These are phyloP conservation scores for Clarireedia homoeocarpa DNA, from an alignment of 2,329 filamentous ascomycete species.

Conservation along the genomic window DNA sequence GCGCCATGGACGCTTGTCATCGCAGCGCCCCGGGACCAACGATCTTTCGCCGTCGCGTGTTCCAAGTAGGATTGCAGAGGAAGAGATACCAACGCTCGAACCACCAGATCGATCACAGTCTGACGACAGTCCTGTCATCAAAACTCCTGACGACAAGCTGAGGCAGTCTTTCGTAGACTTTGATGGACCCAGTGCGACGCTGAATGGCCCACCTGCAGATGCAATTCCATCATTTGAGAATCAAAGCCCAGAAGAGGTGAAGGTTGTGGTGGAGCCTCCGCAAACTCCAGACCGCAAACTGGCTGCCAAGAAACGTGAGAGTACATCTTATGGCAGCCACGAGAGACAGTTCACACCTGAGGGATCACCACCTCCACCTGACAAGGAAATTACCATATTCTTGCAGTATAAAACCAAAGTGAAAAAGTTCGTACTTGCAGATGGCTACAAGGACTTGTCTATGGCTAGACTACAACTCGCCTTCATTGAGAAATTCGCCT, in stretches of 20 bases:
- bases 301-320: slow-evolving; percentile 6
- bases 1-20: slow-evolving; percentile 37
- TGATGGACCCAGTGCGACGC: slow-evolving; percentile 44
- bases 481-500: slow-evolving; percentile 98
- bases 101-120: slow-evolving; percentile 30
- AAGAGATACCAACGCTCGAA: slow-evolving; percentile 27
- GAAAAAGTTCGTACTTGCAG: slow-evolving; percentile 86
- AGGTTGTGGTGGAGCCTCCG: slow-evolving; percentile 11
- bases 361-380: slow-evolving; percentile 57
- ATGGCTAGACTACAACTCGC: slow-evolving; percentile 85
- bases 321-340: slow-evolving; percentile 26
- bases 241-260: slow-evolving; percentile 9
- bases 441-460: slow-evolving; percentile 76
- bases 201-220: slow-evolving; percentile 50
- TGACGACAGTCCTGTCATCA: slow-evolving; percentile 26
- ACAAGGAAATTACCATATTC: slow-evolving; percentile 88
- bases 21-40: slow-evolving; percentile 34
- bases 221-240: slow-evolving; percentile 32
- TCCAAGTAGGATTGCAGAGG: slow-evolving; percentile 55
- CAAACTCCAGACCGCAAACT: slow-evolving; percentile 14
- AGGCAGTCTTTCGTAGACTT: slow-evolving; percentile 18
- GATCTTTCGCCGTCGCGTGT: slow-evolving; percentile 58
- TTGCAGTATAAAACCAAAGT: slow-evolving; percentile 95
- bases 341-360: slow-evolving; percentile 50
- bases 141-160: slow-evolving; percentile 59